Evolutionary conservation across 257 asterid species (phyloP).

Genomic region (Przewalskia tangutica): DNA sequence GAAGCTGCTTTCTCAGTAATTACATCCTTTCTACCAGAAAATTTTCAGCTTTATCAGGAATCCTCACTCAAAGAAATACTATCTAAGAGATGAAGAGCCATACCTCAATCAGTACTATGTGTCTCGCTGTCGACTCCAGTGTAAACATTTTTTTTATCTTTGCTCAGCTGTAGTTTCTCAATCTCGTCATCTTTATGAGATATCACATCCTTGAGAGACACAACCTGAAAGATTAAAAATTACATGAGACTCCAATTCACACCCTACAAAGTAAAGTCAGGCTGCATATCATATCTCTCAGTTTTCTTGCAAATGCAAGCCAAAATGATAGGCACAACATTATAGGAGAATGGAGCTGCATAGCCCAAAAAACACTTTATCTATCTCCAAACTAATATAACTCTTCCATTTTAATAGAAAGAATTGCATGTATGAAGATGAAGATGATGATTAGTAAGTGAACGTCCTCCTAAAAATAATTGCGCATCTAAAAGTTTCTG

Average conservation of each 20-base stretch:
- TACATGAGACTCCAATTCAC: neutral
- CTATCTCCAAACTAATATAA: neutral
- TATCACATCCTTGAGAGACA: slow-evolving; percentile 1
- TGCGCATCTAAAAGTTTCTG: neutral
- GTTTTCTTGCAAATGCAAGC: neutral
- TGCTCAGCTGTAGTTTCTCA: slow-evolving; percentile 4
- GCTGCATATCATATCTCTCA: neutral
- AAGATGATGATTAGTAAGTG: neutral
- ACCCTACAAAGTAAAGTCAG: neutral
- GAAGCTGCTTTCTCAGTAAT: slow-evolving; percentile 13
- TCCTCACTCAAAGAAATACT: neutral
- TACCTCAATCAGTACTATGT: slow-evolving; percentile 37
- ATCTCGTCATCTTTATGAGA: slow-evolving; percentile 13
- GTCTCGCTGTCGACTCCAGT: slow-evolving; percentile 7
- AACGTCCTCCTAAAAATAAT: neutral
- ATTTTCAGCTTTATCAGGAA: slow-evolving; percentile 11
- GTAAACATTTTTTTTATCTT: neutral
- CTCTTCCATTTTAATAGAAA: neutral
- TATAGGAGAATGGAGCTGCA: neutral
- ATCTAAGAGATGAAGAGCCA: slow-evolving; percentile 15
- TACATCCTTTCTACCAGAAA: slow-evolving; percentile 5
- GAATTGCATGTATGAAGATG: neutral
- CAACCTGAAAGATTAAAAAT: slow-evolving; percentile 7
- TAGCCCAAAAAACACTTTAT: neutral
- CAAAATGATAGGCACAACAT: neutral